phyloP scores from a whole-genome alignment of 2,329 filamentous ascomycete genomes.

The Cordyceps farinosa region DNA sequence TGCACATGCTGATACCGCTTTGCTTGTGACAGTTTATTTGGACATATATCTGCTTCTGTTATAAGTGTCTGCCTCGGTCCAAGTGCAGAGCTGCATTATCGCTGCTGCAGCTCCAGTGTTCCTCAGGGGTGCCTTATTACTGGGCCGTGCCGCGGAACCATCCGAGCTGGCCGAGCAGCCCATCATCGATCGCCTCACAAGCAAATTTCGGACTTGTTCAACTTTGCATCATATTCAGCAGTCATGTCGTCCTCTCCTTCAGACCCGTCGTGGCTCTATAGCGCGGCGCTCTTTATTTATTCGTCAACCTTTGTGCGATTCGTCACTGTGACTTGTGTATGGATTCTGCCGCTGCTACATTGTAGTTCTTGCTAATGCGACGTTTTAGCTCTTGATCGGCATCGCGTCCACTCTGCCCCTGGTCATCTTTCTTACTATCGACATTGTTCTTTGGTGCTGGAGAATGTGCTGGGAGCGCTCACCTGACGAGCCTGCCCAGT shows the following conservation, averaged over 20 bases:
- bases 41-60: background rate
- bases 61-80: background rate
- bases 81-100: background rate
- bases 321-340: conserved; percentile 10
- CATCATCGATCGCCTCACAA: background rate
- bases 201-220: background rate
- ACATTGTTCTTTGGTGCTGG: conserved; percentile 52
- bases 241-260: conserved; percentile 7
- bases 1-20: background rate
- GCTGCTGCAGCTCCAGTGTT: background rate
- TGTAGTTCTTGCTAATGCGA: background rate
- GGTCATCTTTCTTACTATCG: conserved; percentile 45
- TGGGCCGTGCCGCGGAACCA: background rate
- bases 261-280: conserved; percentile 8
- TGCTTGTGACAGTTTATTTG: background rate
- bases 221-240: background rate
- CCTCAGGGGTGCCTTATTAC: background rate
- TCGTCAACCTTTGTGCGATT: conserved; percentile 8
- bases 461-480: conserved; percentile 33
- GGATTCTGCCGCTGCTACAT: background rate
- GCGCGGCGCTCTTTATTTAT: conserved; percentile 1
- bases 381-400: conserved; percentile 31
- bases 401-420: conserved; percentile 46
- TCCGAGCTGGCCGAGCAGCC: background rate
- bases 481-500: background rate